Evolutionary conservation across 306 rosid genomes (phyloP), one percentile per base, ranked within the genome.

Genomic region (Glycine tomentella): DNA sequence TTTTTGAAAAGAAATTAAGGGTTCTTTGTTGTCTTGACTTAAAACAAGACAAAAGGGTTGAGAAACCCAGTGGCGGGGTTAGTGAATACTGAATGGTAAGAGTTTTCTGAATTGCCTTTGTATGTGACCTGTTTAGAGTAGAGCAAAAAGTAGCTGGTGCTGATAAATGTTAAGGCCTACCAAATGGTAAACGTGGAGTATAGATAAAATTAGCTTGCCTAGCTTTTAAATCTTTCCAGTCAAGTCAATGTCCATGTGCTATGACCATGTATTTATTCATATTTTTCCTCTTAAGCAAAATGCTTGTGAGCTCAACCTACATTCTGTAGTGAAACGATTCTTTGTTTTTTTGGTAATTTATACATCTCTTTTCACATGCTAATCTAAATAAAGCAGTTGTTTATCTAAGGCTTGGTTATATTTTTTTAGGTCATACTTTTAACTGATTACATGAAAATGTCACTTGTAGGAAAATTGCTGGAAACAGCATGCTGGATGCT

Each of bases 401-500:
- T 75, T 52, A 62, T 69, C 34, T 17, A 66, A 48, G 34, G 36
- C 25, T 72, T 52, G 74, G 25, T 65, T 83, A 9, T n/a, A 6
- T 52, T 51, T 69, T 42, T 14, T 7, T 55, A 8, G 8, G 63
- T 51, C 62, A 31, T 61, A 50, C 34, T 68, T 65, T 25, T 48
- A 25, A 65, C 40, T 73, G 71, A 55, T 75, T 57, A 65, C 31
- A 77, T 82, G 53, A 75, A 25, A 69, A 56, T 76, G 68, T 69
- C 74, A 69, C 65, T 20, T 80, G 85, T 90, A 94, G 98, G 98
- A 53, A 94, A 92, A 80, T 84, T 94, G 87, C 77, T 94, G 79
- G 95, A 94, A 87, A 85, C 87, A 57, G 82, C 90, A 3, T 94
- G 95, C 87, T 81, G 88, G 82, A 86, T 90, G 91, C 92, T 94